Base-by-base conservation (phyloP, 441 rosid genomes). In the Gossypium laxum region DNA sequence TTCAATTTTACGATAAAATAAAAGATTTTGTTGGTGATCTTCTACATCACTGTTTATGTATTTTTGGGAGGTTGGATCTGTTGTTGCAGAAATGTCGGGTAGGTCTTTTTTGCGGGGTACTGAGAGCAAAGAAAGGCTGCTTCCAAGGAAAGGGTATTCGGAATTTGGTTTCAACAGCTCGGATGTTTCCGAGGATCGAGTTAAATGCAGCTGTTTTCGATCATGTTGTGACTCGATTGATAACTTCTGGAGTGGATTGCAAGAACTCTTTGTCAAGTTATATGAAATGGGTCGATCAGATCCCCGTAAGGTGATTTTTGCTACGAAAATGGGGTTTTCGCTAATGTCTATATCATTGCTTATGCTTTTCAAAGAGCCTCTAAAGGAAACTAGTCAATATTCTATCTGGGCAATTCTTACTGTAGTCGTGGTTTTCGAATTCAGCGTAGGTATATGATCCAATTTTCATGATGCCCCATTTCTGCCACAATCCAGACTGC, bases 351-450 rank as follows among this genome's bases (percentile, higher is more conserved):
- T 86, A 4, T 88, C 94, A 0, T 59, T 91, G 3, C 82, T 85
- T 10, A 85, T 93, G 22, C 88, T 91, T 76, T 80, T 87, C 3
- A 92, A 83, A 73, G 92, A 86, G 70, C 85, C 87, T 4, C 81
- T 88, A 11, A 69, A 58, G 61, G 56, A 81, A 3, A 82, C 79
- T 70, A 80, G 80, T 75, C 90, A 91, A 74, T 90, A 90, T 77
- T 84, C 96, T 34, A 86, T 93, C 54, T 93, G 98, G 98, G 96
- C 95, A 0, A 84, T 93, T 24, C 91, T 93, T 14, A 93, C 97
- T 0, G 96, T 91, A 1, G 90, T 93, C 18, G 96, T 93, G 19
- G 92, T 93, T 74, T 91, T 93, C 45, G 98, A 93, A 70, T 93
- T 77, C 83, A 93, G 88, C 81, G 86, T 91, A 74, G 96, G 98